Evolutionary conservation across 441 rosid species (phyloP).

Genomic region (Eruca vesicaria): DNA sequence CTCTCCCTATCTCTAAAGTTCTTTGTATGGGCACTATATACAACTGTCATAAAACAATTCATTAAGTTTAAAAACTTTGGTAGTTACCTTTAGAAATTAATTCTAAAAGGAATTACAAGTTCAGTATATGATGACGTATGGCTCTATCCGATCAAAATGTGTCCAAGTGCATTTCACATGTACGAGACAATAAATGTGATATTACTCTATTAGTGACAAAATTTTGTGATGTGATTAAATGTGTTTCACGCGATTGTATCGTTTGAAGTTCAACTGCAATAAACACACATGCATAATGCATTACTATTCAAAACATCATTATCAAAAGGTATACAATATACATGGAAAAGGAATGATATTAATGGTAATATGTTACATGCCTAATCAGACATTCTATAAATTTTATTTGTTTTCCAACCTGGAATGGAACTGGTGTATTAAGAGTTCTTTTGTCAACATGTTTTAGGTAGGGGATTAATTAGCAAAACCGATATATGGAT

Average conservation of each 20-base stretch:
- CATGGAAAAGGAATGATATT: neutral
- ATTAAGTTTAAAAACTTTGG: neutral
- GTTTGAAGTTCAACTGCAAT: neutral
- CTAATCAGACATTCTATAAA: neutral
- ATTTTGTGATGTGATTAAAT: neutral
- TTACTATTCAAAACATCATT: neutral
- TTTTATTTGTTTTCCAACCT: neutral
- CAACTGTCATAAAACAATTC: neutral
- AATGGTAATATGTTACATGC: neutral
- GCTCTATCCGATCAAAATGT: neutral
- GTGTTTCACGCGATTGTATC: neutral
- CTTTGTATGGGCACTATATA: slow-evolving; percentile 16
- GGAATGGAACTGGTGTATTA: neutral
- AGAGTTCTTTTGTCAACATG: neutral
- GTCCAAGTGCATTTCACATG: neutral
- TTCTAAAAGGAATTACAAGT: neutral
- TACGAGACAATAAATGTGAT: neutral
- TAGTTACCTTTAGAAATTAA: neutral
- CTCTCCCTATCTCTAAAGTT: slow-evolving; percentile 6
- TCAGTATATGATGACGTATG: neutral
- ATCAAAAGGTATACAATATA: neutral
- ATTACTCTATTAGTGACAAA: neutral
- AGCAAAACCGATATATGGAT: neutral
- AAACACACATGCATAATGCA: neutral
- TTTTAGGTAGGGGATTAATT: neutral